Percentiles rank a stretch among this genome's conserved stretches.
phyloP scores from a whole-genome alignment of 225 moss, liverwort and hornwort species.

The Thuidium tamariscinum region DNA sequence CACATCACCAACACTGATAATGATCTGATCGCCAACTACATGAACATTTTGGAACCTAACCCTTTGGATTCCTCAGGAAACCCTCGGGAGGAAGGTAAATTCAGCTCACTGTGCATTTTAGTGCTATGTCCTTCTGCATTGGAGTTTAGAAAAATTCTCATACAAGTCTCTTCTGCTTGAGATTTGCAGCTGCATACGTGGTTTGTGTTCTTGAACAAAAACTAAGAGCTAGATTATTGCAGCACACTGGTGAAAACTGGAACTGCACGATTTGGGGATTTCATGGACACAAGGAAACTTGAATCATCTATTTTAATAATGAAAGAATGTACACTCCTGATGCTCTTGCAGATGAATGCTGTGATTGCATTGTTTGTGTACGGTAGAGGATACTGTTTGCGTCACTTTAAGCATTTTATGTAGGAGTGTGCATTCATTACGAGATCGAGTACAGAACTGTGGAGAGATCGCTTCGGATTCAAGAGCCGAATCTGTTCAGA shows the following conservation, averaged over 20 bases:
- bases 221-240: neutral
- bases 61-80: conserved; percentile 44
- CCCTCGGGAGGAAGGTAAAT: conserved; percentile 60
- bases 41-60: conserved; percentile 82
- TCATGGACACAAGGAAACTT: neutral
- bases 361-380: neutral
- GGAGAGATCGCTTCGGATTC: neutral
- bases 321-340: neutral
- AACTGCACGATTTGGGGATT: neutral
- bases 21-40: conserved; percentile 64
- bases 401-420: neutral
- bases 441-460: neutral
- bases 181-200: neutral
- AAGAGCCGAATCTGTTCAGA: neutral
- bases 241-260: neutral
- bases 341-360: neutral
- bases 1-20: conserved; percentile 49
- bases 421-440: neutral
- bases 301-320: neutral
- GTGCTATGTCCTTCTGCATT: neutral
- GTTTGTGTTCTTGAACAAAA: neutral
- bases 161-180: neutral
- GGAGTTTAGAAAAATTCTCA: neutral
- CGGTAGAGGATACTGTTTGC: neutral
- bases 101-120: neutral